Conservation (phyloP, 164 flowering plant species). For the Echeveria elegans region DNA sequence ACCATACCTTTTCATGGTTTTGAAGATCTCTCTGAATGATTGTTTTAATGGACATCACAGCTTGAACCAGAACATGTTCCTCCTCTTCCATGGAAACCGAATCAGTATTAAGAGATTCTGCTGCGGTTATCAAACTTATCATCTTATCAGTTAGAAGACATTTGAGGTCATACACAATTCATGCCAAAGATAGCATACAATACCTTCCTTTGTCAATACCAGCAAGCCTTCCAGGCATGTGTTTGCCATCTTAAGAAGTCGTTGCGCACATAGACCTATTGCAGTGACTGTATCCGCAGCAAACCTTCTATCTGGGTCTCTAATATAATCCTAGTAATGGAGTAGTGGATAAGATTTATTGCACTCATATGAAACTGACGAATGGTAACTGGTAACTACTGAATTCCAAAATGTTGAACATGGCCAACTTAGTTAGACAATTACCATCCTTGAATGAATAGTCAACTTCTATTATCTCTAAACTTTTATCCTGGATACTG, state of each 20-base stretch:
- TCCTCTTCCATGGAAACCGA: slow-evolving; percentile 40
- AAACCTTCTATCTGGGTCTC: slow-evolving; percentile 88
- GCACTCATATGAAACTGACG: slow-evolving; percentile 11
- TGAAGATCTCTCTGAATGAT: slow-evolving; percentile 64
- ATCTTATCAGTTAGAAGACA: slow-evolving; percentile 11
- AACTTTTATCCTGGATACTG: too few relatives aligned
- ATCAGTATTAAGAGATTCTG: slow-evolving; percentile 44
- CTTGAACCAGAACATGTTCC: slow-evolving; percentile 67
- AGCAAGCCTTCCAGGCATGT: slow-evolving; percentile 75
- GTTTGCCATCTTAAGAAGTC: slow-evolving; percentile 53
- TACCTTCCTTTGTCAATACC: slow-evolving; percentile 58
- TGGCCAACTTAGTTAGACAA: neutral
- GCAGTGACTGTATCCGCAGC: slow-evolving; percentile 93
- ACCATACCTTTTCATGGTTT: slow-evolving; percentile 73
- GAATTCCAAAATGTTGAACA: neutral
- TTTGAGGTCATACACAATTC: neutral
- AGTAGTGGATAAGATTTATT: slow-evolving; percentile 36
- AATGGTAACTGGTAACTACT: neutral
- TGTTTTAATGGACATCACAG: slow-evolving; percentile 60
- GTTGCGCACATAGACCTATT: slow-evolving; percentile 81
- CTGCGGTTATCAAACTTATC: slow-evolving; percentile 11
- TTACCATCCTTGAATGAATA: too few relatives aligned
- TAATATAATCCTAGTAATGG: slow-evolving; percentile 76
- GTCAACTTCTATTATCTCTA: too few relatives aligned
- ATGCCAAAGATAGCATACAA: neutral